Conservation (phyloP, 805 yeast species). For the Naumovozyma baii region DNA sequence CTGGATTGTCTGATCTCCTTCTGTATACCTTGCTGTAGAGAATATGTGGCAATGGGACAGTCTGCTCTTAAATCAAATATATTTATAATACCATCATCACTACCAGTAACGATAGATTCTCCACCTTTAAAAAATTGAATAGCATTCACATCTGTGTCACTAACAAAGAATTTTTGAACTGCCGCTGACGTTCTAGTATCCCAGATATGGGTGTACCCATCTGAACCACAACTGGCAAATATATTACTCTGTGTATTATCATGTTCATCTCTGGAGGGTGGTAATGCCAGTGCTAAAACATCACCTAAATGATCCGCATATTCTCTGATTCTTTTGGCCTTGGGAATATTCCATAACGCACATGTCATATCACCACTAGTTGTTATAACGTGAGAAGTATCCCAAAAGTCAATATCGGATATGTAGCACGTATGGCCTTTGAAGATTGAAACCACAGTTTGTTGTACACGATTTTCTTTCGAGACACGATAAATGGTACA, state of each 20-base stretch:
- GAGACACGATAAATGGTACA: conserved; percentile 57
- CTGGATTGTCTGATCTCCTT: conserved; percentile 11
- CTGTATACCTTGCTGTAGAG: conserved; percentile 15
- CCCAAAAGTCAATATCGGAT: conserved; percentile 61
- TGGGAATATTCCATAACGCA: conserved; percentile 67
- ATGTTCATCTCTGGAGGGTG: conserved; percentile 14
- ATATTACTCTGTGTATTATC: conserved; percentile 15
- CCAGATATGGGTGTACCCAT: conserved; percentile 60
- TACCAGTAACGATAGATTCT: conserved; percentile 59
- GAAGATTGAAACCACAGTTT: conserved; percentile 42
- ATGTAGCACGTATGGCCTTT: conserved; percentile 81
- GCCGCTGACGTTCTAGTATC: conserved; percentile 45
- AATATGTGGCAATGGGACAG: conserved; percentile 50
- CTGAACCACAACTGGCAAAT: conserved; percentile 60
- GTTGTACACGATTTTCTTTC: conserved; percentile 30
- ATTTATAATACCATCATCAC: conserved; percentile 66
- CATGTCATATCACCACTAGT: conserved; percentile 79
- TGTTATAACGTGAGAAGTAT: conserved; percentile 48
- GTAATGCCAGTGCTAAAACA: conserved; percentile 42
- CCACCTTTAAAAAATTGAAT: conserved; percentile 62
- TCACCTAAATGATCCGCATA: conserved; percentile 66
- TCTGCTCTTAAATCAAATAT: conserved; percentile 72
- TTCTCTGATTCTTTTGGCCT: conserved; percentile 43
- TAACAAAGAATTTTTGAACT: conserved; percentile 43
- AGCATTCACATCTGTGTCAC: conserved; percentile 55